phyloP scores from a whole-genome alignment of 1,284 basidiomycete species.

The Apiotrichum veenhuisii region DNA sequence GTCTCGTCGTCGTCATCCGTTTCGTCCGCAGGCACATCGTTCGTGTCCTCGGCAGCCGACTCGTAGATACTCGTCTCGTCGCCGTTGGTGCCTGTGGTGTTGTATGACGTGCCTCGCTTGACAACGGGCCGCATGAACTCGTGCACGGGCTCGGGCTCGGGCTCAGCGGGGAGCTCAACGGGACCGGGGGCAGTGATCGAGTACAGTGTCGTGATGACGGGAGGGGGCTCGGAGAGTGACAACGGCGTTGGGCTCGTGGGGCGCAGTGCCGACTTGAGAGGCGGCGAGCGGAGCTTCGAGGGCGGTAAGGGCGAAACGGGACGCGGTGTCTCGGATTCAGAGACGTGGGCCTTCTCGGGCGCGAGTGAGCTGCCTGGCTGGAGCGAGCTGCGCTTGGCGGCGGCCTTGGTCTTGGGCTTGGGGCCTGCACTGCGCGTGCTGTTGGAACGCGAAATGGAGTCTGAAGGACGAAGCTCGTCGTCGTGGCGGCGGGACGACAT shows the following conservation, averaged over 20 bases:
- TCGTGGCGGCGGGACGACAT: background rate
- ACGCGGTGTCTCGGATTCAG: background rate
- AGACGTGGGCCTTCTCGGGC: background rate
- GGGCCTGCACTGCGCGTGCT: slow-evolving; percentile 6
- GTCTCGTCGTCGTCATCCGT: slow-evolving; percentile 33
- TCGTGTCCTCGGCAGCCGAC: slow-evolving; percentile 39
- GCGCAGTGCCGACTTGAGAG: slow-evolving; percentile 47
- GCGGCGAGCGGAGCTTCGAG: slow-evolving; percentile 37
- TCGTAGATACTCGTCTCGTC: slow-evolving; percentile 45
- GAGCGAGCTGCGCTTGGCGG: slow-evolving; percentile 2
- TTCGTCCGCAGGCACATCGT: slow-evolving; percentile 14
- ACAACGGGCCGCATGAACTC: background rate
- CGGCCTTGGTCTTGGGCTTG: slow-evolving; percentile 11
- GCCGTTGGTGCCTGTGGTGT: slow-evolving; percentile 18
- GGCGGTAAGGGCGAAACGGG: slow-evolving; percentile 39
- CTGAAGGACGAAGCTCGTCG: slow-evolving; percentile 18
- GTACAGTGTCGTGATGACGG: slow-evolving; percentile 30
- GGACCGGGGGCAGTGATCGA: slow-evolving; percentile 41
- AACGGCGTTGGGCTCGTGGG: slow-evolving; percentile 34
- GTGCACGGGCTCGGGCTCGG: slow-evolving; percentile 8
- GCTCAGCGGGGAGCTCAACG: slow-evolving; percentile 26
- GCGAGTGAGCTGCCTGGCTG: slow-evolving; percentile 5
- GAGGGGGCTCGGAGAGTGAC: slow-evolving; percentile 1
- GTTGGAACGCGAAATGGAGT: slow-evolving; percentile 30
- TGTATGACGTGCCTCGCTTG: slow-evolving; percentile 19